phyloP scores from a whole-genome alignment of 371 early-diverging fungal species.

The Rhizomucor miehei region DNA sequence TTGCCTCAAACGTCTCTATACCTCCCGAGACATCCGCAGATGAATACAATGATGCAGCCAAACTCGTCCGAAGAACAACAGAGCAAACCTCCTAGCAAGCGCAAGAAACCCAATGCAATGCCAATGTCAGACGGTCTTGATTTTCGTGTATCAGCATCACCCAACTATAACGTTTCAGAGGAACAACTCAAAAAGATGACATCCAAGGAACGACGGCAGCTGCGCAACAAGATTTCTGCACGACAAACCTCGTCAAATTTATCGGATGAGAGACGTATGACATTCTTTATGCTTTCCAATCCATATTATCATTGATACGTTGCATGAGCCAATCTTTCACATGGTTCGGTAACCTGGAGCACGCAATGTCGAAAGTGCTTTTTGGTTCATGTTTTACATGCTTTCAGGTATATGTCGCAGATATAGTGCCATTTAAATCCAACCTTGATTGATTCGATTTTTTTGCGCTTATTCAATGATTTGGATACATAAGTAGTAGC shows the following conservation, averaged over 20 bases:
- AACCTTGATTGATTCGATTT: background rate
- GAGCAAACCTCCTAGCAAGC: background rate
- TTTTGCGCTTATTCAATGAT: background rate
- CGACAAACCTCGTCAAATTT: constrained; percentile 27
- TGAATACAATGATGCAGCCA: too few species aligned
- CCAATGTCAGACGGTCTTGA: constrained; percentile 14
- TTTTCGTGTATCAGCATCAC: constrained; percentile 8
- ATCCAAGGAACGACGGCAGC: constrained; percentile 79
- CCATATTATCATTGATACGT: background rate
- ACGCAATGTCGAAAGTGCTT: background rate
- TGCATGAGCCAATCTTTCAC: background rate
- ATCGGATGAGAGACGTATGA: background rate
- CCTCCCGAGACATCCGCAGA: too few species aligned
- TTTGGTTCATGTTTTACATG: background rate
- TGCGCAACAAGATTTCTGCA: constrained; percentile 90
- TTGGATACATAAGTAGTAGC: background rate
- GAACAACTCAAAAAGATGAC: constrained; percentile 58
- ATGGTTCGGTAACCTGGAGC: background rate
- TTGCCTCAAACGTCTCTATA: too few species aligned
- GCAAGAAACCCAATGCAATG: background rate
- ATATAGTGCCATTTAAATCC: background rate
- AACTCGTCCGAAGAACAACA: background rate
- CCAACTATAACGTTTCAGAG: constrained; percentile 13
- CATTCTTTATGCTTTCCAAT: background rate
- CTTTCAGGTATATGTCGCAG: background rate